Conservation (phyloP, 1,284 basidiomycete genomes). For the Ustilago xerochloae region DNA sequence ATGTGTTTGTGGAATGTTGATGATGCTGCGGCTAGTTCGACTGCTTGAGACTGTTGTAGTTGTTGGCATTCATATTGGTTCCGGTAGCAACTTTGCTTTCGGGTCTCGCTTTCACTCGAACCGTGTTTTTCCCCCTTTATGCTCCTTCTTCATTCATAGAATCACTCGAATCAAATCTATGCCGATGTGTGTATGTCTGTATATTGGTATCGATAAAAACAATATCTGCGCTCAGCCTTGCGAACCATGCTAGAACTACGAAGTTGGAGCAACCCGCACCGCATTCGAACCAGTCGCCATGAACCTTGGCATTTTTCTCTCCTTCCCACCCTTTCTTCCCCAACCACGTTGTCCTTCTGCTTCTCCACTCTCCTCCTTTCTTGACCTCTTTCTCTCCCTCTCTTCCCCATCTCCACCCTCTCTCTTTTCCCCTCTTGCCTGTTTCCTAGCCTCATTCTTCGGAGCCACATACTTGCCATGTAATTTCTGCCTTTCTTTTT, state of each 20-base stretch:
- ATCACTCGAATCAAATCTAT: neutral
- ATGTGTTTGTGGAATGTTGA: constrained; percentile 44
- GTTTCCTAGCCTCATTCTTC: constrained; percentile 55
- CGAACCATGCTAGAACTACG: constrained; percentile 1
- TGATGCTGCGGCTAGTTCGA: constrained; percentile 16
- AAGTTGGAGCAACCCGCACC: constrained; percentile 46
- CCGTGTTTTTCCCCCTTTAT: too few species aligned
- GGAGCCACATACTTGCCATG: constrained; percentile 64
- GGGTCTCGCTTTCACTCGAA: neutral
- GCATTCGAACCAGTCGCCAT: constrained; percentile 56
- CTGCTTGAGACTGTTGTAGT: neutral
- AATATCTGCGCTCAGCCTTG: too few species aligned
- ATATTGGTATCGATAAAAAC: constrained; percentile 20
- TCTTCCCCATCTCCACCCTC: constrained; percentile 9
- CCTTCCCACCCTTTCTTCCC: constrained; percentile 20
- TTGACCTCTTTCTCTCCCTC: constrained; percentile 15
- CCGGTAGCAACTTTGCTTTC: too few species aligned
- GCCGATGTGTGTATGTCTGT: neutral
- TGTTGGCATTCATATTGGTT: too few species aligned
- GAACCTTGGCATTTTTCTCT: constrained; percentile 43
- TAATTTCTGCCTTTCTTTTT: constrained; percentile 61
- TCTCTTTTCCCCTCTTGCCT: constrained; percentile 17
- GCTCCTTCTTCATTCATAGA: constrained; percentile 10
- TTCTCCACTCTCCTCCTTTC: constrained; percentile 3
- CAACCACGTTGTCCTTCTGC: constrained; percentile 20